phyloP scores from a whole-genome alignment of 2,329 filamentous ascomycete genomes.

The Ophiostoma triangulosporum region DNA sequence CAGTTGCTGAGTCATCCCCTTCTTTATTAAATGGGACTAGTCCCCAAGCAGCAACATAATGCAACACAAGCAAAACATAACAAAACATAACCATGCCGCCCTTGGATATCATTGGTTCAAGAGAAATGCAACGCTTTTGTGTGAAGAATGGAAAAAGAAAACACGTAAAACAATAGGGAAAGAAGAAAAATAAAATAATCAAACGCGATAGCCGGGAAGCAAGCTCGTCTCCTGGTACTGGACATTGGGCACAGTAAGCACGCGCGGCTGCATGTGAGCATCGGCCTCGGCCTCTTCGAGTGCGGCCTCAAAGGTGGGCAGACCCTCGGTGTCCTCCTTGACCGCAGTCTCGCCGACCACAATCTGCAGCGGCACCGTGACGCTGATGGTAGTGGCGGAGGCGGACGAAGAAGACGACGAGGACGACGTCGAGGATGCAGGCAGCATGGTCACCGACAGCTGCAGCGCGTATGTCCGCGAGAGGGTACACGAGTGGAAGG shows the following conservation, averaged over 20 bases:
- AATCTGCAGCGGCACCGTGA: conserved; percentile 11
- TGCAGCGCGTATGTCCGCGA: conserved; percentile 41
- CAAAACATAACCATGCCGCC: not conserved
- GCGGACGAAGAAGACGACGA: not conserved
- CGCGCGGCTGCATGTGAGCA: conserved; percentile 28
- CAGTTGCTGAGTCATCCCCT: no score
- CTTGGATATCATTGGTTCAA: conserved; percentile 6
- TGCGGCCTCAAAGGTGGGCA: conserved; percentile 37
- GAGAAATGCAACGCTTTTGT: conserved; percentile 6
- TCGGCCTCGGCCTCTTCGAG: conserved; percentile 33
- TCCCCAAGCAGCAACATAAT: no score
- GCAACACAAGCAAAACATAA: not conserved
- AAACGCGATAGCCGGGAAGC: conserved; percentile 17
- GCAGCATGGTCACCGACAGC: conserved; percentile 26
- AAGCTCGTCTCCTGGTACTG: conserved; percentile 15
- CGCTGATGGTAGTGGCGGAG: conserved; percentile 1
- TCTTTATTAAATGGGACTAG: no score
- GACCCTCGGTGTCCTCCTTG: conserved; percentile 18
- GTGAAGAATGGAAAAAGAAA: not conserved
- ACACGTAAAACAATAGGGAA: not conserved
- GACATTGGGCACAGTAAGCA: conserved; percentile 23
- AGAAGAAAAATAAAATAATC: not conserved
- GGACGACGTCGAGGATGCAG: conserved; percentile 24
- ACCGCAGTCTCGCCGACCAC: conserved; percentile 10
- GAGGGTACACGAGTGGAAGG: conserved; percentile 44